phyloP scores from a whole-genome alignment of 768 basidiomycete species.

The Dioszegia crocea region DNA sequence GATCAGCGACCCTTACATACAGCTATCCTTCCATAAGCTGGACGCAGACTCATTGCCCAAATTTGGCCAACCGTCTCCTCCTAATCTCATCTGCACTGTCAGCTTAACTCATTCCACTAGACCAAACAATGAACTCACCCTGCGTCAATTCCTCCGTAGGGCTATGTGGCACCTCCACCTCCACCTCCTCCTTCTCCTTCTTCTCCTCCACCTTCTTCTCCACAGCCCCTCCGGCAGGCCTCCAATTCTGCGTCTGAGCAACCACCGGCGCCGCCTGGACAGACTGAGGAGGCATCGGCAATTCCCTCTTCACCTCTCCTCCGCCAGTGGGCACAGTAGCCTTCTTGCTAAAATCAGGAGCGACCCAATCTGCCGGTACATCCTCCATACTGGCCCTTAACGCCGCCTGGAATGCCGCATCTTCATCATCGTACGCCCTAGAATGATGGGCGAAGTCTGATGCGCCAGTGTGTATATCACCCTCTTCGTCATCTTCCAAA shows the following conservation, averaged over 20 bases:
- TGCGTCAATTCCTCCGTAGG: slow-evolving; percentile 66
- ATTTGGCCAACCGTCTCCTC: slow-evolving; percentile 51
- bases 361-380: slow-evolving; percentile 57
- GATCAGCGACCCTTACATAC: too few relatives aligned
- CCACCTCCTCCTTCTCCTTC: slow-evolving; percentile 22
- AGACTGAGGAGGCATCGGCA: neutral
- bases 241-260: slow-evolving; percentile 4
- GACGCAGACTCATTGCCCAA: slow-evolving; percentile 52
- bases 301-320: neutral
- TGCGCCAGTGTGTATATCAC: neutral
- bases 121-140: slow-evolving; percentile 37
- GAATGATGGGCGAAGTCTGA: slow-evolving; percentile 18
- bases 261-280: neutral
- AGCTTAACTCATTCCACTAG: neutral
- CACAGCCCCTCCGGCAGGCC: slow-evolving; percentile 3
- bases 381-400: slow-evolving; percentile 73
- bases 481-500: slow-evolving; percentile 22
- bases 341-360: slow-evolving; percentile 27
- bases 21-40: too few relatives aligned
- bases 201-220: slow-evolving; percentile 35
- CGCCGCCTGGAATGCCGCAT: slow-evolving; percentile 80
- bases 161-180: slow-evolving; percentile 43
- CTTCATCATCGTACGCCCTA: slow-evolving; percentile 66
- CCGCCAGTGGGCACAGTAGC: too few relatives aligned
- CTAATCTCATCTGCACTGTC: slow-evolving; percentile 31